These are phyloP conservation scores for Phytophthora nicotianae DNA, from an alignment of 352 stramenopile genomes.

Conservation along the genomic window DNA sequence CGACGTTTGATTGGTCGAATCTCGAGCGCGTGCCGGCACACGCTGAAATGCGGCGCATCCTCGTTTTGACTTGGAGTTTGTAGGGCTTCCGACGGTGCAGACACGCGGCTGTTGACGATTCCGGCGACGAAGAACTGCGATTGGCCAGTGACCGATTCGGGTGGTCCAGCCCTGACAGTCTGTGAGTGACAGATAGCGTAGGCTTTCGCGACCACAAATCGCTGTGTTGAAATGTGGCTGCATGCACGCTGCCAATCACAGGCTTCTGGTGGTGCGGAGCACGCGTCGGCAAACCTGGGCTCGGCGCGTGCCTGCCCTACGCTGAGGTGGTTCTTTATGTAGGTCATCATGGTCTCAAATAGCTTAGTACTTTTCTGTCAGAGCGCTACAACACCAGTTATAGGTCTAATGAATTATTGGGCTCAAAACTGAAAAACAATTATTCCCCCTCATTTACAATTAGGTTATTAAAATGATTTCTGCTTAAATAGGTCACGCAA, in stretches of 20 bases:
- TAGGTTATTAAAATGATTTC: too few relatives aligned
- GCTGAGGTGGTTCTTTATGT: too few relatives aligned
- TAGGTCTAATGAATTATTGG: too few relatives aligned
- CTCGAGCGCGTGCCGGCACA: slow-evolving; percentile 10
- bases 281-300: neutral
- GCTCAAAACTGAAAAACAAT: too few relatives aligned
- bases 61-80: slow-evolving; percentile 18
- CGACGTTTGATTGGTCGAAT: slow-evolving; percentile 12
- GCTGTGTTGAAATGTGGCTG: neutral
- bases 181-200: neutral
- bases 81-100: slow-evolving; percentile 17
- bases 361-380: too few relatives aligned
- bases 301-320: too few relatives aligned
- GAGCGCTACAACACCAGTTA: too few relatives aligned
- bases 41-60: slow-evolving; percentile 2
- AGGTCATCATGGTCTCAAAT: too few relatives aligned
- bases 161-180: slow-evolving; percentile 4
- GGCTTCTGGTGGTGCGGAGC: slow-evolving; percentile 24
- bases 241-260: slow-evolving; percentile 19
- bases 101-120: neutral
- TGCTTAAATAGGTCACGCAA: too few relatives aligned
- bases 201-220: too few relatives aligned
- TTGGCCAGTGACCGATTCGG: slow-evolving; percentile 11
- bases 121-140: neutral
- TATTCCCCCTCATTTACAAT: too few relatives aligned